A percentile compares a stretch with the other conserved stretches of the same genome.
phyloP scores from a whole-genome alignment of 768 basidiomycete species.

The Paxillus involutus region DNA sequence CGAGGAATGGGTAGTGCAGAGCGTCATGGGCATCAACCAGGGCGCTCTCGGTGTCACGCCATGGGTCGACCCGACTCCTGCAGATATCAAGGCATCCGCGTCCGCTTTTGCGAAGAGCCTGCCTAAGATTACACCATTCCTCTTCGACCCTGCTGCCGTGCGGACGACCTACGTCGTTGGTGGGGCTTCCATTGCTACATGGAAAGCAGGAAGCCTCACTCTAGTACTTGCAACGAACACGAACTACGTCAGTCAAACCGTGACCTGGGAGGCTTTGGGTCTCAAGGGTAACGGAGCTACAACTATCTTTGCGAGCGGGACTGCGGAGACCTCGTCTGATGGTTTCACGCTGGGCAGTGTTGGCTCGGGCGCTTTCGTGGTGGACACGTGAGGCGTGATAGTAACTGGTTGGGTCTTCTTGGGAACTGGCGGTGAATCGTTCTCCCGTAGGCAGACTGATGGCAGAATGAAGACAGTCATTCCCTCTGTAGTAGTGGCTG shows the following conservation, averaged over 20 bases:
- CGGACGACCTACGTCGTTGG: conserved; percentile 39
- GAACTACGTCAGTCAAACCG: conserved; percentile 36
- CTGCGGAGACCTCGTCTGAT: not conserved
- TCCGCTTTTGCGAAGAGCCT: conserved; percentile 49
- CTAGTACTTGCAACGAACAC: conserved; percentile 55
- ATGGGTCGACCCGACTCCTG: conserved; percentile 53
- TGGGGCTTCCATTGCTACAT: conserved; percentile 49
- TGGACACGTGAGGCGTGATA: not conserved
- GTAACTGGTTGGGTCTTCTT: not conserved
- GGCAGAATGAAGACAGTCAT: no score
- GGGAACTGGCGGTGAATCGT: not conserved
- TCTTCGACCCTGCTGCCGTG: conserved; percentile 41
- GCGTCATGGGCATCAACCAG: conserved; percentile 67
- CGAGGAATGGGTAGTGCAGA: conserved; percentile 65
- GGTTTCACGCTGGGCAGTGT: conserved; percentile 26
- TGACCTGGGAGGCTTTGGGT: conserved; percentile 33
- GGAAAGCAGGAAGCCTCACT: conserved; percentile 41
- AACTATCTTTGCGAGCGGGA: conserved; percentile 16
- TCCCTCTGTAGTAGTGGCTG: no score
- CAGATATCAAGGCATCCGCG: conserved; percentile 52
- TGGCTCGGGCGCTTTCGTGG: conserved; percentile 21
- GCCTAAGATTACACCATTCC: conserved; percentile 44
- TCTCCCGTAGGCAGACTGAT: no score
- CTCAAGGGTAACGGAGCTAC: conserved; percentile 7
- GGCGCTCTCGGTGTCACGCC: conserved; percentile 55